Base-by-base conservation (phyloP, 495 filamentous ascomycete species). In the Trichoderma parareesei region DNA sequence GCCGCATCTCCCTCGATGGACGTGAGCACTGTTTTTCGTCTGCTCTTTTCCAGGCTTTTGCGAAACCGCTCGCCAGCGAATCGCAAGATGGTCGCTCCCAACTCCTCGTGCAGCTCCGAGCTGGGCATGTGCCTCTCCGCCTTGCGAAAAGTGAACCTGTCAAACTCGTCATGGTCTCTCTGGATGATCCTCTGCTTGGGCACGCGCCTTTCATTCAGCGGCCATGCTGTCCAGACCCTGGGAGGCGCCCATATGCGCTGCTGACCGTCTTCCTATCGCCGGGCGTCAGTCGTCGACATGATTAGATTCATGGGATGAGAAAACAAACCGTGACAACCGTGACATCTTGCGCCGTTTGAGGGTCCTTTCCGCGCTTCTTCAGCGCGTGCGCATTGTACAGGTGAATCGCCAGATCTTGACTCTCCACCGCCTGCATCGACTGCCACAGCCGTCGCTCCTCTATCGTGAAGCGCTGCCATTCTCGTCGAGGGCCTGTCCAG, bases 201-300 rank as follows among this genome's bases (percentile, higher is more conserved):
- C 18, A 92, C 88, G 8, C 78, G 74, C 11, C 77, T 71, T 27
- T 80, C 78, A 16, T 73, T 73, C 74, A 92, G 68, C 20, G 92
- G 92, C 92, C 92, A 96, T 1, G 90, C 88, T 3, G 88, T 88
- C 91, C 91, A 95, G 40, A 61, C 27, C 64, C 79, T 83, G 6
- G 78, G 79, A 18, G 84, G 81, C 16, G 68, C 63, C 74, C 79
- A 84, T n/a, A 64, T 68, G 44, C 65, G 60, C 8, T 66, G 65
- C 46, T 66, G 16, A 60, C 69, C 55, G n/a, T 61, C 37, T 16
- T 66, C 60, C 63, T 60, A 11, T 42, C 41, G 67, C 38, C 46
- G 2, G 5, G 18, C 2, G 46, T 49, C 14, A 49, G 46, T n/a
- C 46, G 5, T 49, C 46, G 18, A 49, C 16, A 18, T 2, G 46